These are phyloP conservation scores for Triticum monococcum DNA, from an alignment of 176 grass and related monocot species.

Conservation along the genomic window DNA sequence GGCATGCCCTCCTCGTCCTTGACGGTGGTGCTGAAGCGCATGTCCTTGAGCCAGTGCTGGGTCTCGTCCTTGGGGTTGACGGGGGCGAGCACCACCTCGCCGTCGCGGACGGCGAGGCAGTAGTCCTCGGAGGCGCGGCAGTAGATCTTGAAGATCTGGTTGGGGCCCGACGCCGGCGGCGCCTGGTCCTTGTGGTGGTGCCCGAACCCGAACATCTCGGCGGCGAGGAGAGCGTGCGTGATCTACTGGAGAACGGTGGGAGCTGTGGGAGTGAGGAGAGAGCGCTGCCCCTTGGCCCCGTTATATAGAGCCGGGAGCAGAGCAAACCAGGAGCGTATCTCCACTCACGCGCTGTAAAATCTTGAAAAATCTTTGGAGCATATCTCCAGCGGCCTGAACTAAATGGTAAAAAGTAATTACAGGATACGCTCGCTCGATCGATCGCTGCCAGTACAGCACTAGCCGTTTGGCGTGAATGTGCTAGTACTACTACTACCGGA, in stretches of 20 bases:
- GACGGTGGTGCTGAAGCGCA: constrained; percentile 59
- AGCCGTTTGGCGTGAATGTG: neutral
- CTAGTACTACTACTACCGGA: no score
- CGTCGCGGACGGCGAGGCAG: constrained; percentile 59
- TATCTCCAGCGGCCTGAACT: neutral
- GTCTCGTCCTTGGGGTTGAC: constrained; percentile 46
- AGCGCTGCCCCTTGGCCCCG: constrained; percentile 8
- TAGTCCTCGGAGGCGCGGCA: constrained; percentile 54
- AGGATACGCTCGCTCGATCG: neutral
- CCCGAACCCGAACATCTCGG: constrained; percentile 24
- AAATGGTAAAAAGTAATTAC: no score
- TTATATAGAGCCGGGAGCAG: constrained; percentile 8
- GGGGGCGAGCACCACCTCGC: constrained; percentile 49
- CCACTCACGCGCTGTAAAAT: neutral
- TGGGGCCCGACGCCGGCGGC: constrained; percentile 26
- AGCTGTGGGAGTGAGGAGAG: constrained; percentile 2
- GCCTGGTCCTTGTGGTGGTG: constrained; percentile 31
- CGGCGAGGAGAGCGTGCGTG: neutral
- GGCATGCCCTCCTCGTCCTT: constrained; percentile 70
- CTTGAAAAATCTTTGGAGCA: neutral
- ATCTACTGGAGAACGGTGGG: neutral
- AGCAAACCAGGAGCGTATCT: neutral
- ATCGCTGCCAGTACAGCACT: neutral
- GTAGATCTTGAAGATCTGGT: constrained; percentile 67
- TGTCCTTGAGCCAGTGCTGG: constrained; percentile 83